A percentile compares a stretch with the other conserved stretches of the same genome.
These are phyloP conservation scores for Carpinus viminea DNA, from an alignment of 306 rosid genomes.

Conservation along the genomic window DNA sequence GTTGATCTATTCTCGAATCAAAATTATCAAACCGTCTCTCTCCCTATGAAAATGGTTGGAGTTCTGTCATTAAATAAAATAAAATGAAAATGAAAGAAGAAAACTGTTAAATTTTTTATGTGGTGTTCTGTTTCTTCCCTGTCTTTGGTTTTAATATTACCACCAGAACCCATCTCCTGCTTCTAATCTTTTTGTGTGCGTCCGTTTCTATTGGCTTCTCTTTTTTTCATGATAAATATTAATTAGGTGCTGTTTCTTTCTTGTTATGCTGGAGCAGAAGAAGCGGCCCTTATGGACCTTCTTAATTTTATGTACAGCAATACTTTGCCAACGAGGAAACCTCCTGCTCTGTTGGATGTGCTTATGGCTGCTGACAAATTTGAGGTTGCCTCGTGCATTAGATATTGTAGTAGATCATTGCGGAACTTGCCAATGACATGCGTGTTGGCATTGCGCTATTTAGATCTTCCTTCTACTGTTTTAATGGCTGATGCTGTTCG, in stretches of 20 bases:
- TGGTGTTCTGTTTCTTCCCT: not conserved
- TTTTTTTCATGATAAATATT: not conserved
- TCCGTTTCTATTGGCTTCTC: not conserved
- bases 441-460: slow-evolving; percentile 50
- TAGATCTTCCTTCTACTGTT: slow-evolving; percentile 49
- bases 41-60: not conserved
- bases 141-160: not conserved
- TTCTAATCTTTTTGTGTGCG: not conserved
- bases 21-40: not conserved
- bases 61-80: not conserved
- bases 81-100: not conserved
- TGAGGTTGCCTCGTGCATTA: slow-evolving; percentile 55
- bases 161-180: not conserved
- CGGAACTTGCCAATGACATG: slow-evolving; percentile 44
- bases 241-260: slow-evolving; percentile 7
- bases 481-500: slow-evolving; percentile 50
- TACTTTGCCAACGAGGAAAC: slow-evolving; percentile 30
- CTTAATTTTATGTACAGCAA: slow-evolving; percentile 52
- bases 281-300: slow-evolving; percentile 56
- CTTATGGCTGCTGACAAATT: slow-evolving; percentile 58
- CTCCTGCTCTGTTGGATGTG: slow-evolving; percentile 47
- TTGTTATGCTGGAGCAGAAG: slow-evolving; percentile 45
- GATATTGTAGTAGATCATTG: slow-evolving; percentile 44
- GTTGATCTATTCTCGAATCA: not conserved
- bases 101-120: not conserved